Percentiles rank a stretch among this genome's conserved stretches.
Evolutionary conservation across 2,329 filamentous ascomycete genomes (phyloP).

Genomic region (Monosporascus cannonballus): DNA sequence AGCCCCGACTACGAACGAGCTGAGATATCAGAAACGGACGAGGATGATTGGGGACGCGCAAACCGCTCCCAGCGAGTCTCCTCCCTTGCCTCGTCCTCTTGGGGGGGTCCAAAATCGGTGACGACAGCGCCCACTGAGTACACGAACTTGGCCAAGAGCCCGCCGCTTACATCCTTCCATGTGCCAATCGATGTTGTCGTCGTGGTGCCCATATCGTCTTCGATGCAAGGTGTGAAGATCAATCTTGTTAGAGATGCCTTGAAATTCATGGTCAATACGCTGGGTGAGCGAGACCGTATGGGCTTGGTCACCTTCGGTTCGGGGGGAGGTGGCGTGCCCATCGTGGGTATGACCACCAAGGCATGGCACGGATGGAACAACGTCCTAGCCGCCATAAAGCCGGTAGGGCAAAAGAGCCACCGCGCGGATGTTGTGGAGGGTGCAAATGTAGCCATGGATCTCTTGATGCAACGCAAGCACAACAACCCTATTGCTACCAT

Average conservation of each 20-base stretch:
- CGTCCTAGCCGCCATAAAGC: constrained; percentile 79
- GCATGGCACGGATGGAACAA: constrained; percentile 88
- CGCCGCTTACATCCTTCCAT: constrained; percentile 56
- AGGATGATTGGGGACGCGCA: constrained; percentile 75
- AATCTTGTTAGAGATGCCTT: constrained; percentile 87
- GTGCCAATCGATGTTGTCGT: constrained; percentile 94
- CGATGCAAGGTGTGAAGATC: constrained; percentile 99
- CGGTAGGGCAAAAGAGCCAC: constrained; percentile 93
- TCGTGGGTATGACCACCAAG: constrained; percentile 98
- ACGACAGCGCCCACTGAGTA: constrained; percentile 92
- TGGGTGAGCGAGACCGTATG: constrained; percentile 94
- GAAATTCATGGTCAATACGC: constrained; percentile 81
- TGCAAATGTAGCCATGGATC: constrained; percentile 95
- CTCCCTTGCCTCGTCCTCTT: constrained; percentile 73
- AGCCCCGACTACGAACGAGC: constrained; percentile 72
- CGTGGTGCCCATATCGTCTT: constrained; percentile 93
- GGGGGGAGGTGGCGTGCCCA: constrained; percentile 82
- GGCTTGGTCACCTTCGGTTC: constrained; percentile 95
- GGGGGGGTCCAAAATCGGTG: constrained; percentile 73
- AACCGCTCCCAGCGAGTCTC: constrained; percentile 63
- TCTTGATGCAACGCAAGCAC: constrained; percentile 95
- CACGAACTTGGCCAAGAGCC: constrained; percentile 60
- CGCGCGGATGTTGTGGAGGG: constrained; percentile 96
- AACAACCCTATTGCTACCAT: constrained; percentile 95
- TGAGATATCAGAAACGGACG: constrained; percentile 76